These are phyloP conservation scores for Sparassis latifolia DNA, from an alignment of 1,284 basidiomycete species.

Conservation along the genomic window DNA sequence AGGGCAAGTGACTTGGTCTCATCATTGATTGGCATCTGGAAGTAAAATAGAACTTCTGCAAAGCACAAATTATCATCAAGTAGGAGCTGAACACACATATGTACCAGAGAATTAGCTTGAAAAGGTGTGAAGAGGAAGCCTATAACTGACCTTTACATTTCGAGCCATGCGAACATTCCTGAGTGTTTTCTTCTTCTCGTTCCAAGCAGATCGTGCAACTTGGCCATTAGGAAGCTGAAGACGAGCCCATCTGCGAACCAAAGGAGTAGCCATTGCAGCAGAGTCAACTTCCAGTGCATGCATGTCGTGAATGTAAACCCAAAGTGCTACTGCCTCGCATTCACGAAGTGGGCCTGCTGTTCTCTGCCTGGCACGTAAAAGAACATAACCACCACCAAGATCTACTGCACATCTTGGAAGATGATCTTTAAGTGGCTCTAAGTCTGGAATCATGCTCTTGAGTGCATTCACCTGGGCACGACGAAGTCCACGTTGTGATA, in stretches of 20 bases:
- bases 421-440: not conserved
- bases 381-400: slow-evolving; percentile 8
- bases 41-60: not conserved
- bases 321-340: not conserved
- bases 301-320: not conserved
- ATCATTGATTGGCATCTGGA: not conserved
- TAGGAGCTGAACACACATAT: not conserved
- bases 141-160: slow-evolving; percentile 1
- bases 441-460: slow-evolving; percentile 12
- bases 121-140: not conserved
- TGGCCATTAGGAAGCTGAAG: slow-evolving; percentile 7
- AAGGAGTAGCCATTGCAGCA: not conserved
- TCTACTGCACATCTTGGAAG: slow-evolving; percentile 4
- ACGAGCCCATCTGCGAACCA: slow-evolving; percentile 7
- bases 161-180: not conserved
- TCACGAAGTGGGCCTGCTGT: not conserved
- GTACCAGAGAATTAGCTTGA: not conserved
- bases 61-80: not conserved
- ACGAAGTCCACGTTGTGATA: slow-evolving; percentile 11
- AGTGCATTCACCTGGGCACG: slow-evolving; percentile 15
- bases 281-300: not conserved
- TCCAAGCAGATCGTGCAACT: slow-evolving; percentile 13
- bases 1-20: not conserved
- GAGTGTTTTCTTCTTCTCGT: slow-evolving; percentile 5
- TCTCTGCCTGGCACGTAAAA: not conserved